phyloP scores from a whole-genome alignment of 805 yeast genomes.

The Torulaspora maleeae region DNA sequence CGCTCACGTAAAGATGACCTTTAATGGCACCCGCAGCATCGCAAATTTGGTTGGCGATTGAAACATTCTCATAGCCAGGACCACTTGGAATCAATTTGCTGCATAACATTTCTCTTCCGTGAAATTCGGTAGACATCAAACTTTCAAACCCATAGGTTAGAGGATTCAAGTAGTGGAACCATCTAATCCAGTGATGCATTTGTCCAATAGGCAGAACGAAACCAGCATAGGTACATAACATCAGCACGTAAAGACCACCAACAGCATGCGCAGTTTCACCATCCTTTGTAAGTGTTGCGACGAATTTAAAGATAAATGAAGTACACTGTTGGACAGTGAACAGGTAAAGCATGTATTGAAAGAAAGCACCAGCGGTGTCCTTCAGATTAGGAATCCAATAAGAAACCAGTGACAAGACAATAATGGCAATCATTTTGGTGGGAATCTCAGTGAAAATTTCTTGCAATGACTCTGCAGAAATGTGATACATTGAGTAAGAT shows the following conservation, averaged over 20 bases:
- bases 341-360: slow-evolving; percentile 45
- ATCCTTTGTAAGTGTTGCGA: slow-evolving; percentile 49
- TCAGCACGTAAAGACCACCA: slow-evolving; percentile 51
- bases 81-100: slow-evolving; percentile 49
- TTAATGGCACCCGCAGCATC: slow-evolving; percentile 47
- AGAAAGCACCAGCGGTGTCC: slow-evolving; percentile 51
- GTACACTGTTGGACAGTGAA: slow-evolving; percentile 48
- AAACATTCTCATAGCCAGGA: slow-evolving; percentile 45
- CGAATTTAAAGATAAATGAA: slow-evolving; percentile 49
- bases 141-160: slow-evolving; percentile 48
- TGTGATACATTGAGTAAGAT: slow-evolving; percentile 57
- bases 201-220: slow-evolving; percentile 43
- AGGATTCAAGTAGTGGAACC: slow-evolving; percentile 50
- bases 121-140: slow-evolving; percentile 54
- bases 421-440: slow-evolving; percentile 46
- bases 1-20: slow-evolving; percentile 45
- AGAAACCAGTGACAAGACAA: slow-evolving; percentile 44
- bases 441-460: slow-evolving; percentile 55
- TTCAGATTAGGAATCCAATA: slow-evolving; percentile 53
- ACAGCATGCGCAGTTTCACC: slow-evolving; percentile 54
- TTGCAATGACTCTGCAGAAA: slow-evolving; percentile 60
- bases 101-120: slow-evolving; percentile 50
- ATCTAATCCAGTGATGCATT: slow-evolving; percentile 61
- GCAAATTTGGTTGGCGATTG: slow-evolving; percentile 45
- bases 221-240: slow-evolving; percentile 55